Base-by-base conservation (phyloP, 371 early-diverging fungal species). In the Mucor ambiguus region DNA sequence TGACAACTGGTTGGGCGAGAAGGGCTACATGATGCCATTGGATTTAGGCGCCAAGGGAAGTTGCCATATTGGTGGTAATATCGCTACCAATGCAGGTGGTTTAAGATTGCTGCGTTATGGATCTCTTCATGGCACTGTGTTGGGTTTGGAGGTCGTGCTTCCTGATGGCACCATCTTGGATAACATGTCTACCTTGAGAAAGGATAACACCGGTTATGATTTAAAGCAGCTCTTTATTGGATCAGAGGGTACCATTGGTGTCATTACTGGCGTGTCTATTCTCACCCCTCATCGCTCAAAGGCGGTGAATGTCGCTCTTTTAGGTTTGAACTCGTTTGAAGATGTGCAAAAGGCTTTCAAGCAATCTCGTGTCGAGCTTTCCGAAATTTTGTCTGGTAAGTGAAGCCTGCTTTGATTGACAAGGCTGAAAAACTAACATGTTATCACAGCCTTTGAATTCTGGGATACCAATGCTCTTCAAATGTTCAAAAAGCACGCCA, bases 21-120 rank as follows among this genome's bases (percentile, higher is more conserved):
- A 83, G 41, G 96, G 96, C 1, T 92, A 88, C 70, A 92, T 92
- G 76, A 95, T 97, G 93, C 98, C 98, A 29, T 72, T 98, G 56
- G 99, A 98, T 79, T 78, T 98, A 52, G 99, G 98, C 24, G 98
- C 99, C 3, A 98, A 98, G 77, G 80, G 83, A 67, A 79, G 89
- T 63, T 95, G 95, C 76, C 93, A 94, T 63, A 95, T 98, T 67
- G 99, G 99, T 58, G 98, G 99, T 49, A 98, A 98, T 71, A 93
- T 98, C n/a, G 93, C 98, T 11, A 96, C 98, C 6, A 98, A 98
- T 76, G 99, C 99, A 2, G 98, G 99, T 37, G 98, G 99, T 12
- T 85, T 98, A 63, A 86, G 97, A 60, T 80, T 95, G 43, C 78
- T 98, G 59, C 90, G 97, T 37, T 98, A 98, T 77, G 98, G 98